Conservation (phyloP, 305 asterid genomes). For the Solanum hybrid region DNA sequence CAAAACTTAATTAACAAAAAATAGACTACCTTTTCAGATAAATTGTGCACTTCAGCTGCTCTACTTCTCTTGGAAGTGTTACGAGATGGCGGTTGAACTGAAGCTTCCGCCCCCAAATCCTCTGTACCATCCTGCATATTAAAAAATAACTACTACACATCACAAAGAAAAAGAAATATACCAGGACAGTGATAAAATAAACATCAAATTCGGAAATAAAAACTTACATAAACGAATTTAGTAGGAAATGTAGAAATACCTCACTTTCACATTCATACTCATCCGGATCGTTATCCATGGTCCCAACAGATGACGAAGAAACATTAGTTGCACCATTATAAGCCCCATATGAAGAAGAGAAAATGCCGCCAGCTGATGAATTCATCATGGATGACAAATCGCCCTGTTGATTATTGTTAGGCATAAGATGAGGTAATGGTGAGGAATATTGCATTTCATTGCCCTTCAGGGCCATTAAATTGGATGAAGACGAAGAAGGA, state of each 20-base stretch:
- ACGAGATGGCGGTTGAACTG: slow-evolving; percentile 19
- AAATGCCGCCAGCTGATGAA: slow-evolving; percentile 14
- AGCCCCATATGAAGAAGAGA: slow-evolving; percentile 8
- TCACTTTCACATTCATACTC: slow-evolving; percentile 74
- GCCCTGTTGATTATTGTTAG: background rate
- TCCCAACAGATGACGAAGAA: slow-evolving; percentile 32
- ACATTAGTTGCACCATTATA: slow-evolving; percentile 12
- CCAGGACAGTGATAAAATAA: background rate
- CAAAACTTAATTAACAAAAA: background rate
- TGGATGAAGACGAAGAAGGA: slow-evolving; percentile 32
- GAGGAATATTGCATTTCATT: slow-evolving; percentile 10
- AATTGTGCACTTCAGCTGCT: slow-evolving; percentile 87
- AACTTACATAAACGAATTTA: background rate
- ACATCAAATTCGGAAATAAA: background rate
- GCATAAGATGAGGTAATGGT: background rate
- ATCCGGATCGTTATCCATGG: slow-evolving; percentile 43
- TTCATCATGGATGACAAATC: slow-evolving; percentile 15
- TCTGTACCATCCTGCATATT: slow-evolving; percentile 37
- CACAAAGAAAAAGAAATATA: background rate
- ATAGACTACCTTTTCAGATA: slow-evolving; percentile 58
- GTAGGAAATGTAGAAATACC: slow-evolving; percentile 20
- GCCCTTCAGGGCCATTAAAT: background rate
- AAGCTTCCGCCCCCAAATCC: slow-evolving; percentile 27
- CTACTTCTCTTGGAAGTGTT: slow-evolving; percentile 61
- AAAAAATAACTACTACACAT: background rate